Evolutionary conservation across 208 protist species (phyloP).

Genomic region (Entamoeba moshkovskii): DNA sequence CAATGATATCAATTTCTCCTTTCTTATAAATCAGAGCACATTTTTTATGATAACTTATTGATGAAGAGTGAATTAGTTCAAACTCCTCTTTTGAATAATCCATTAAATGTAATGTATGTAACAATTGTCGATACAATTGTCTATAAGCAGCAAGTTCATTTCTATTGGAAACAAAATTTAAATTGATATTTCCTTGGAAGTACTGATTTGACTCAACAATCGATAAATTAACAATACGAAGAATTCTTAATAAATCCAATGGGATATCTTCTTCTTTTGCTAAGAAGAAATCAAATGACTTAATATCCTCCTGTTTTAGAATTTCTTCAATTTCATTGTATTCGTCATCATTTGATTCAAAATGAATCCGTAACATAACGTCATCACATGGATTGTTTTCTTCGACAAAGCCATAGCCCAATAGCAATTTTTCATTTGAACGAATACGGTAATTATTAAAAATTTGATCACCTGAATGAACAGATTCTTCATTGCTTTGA

Average conservation of each 20-base stretch:
- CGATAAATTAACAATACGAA: neutral
- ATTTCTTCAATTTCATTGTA: neutral
- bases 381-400: neutral
- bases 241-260: neutral
- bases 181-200: neutral
- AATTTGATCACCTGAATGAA: neutral
- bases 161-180: neutral
- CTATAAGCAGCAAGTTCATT: neutral
- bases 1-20: neutral
- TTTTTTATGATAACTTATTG: neutral
- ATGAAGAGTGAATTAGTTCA: neutral
- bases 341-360: neutral
- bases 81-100: neutral
- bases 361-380: neutral
- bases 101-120: neutral
- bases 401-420: neutral
- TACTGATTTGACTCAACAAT: neutral
- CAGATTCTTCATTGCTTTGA: neutral
- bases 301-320: neutral
- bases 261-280: neutral
- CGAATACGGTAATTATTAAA: neutral
- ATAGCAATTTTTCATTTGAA: neutral
- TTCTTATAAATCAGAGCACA: neutral
- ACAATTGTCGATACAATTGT: neutral
- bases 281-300: neutral